Conservation (phyloP, 2,329 filamentous ascomycete species). For the Xylaria sp. region DNA sequence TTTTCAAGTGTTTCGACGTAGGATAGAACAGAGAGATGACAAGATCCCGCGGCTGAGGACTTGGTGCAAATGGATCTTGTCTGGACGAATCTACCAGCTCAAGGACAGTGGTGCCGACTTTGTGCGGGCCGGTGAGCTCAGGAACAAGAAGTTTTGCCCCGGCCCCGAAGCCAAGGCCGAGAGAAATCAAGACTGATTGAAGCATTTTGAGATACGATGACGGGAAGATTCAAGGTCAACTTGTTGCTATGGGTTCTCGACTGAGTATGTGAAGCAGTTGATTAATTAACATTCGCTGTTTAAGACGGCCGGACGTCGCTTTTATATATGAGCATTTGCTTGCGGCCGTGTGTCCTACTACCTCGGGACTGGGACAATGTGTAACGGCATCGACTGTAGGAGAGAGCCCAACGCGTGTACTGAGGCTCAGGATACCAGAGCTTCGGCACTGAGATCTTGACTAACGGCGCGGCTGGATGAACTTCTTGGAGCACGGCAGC, state of each 20-base stretch:
- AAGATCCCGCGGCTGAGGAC: slow-evolving; percentile 35
- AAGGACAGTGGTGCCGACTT: slow-evolving; percentile 41
- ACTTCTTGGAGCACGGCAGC: background rate
- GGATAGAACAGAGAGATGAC: slow-evolving; percentile 47
- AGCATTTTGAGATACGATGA: slow-evolving; percentile 15
- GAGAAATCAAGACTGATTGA: slow-evolving; percentile 19
- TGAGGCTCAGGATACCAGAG: background rate
- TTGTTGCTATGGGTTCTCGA: background rate
- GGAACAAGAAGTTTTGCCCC: slow-evolving; percentile 25
- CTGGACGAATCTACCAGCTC: slow-evolving; percentile 41
- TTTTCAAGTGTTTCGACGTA: slow-evolving; percentile 22
- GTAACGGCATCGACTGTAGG: background rate
- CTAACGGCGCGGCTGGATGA: background rate
- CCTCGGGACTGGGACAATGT: background rate
- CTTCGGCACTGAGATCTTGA: background rate
- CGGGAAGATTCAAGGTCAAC: background rate
- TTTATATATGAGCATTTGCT: slow-evolving; percentile 17
- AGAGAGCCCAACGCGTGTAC: background rate
- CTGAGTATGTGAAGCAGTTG: background rate
- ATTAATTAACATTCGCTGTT: background rate
- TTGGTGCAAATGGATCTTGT: slow-evolving; percentile 40
- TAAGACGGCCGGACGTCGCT: background rate
- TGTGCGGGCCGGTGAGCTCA: slow-evolving; percentile 38
- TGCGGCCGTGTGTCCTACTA: background rate
- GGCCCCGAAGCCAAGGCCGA: slow-evolving; percentile 13